phyloP scores from a whole-genome alignment of 2,329 filamentous ascomycete genomes.

The Bimuria novae-zelandiae region DNA sequence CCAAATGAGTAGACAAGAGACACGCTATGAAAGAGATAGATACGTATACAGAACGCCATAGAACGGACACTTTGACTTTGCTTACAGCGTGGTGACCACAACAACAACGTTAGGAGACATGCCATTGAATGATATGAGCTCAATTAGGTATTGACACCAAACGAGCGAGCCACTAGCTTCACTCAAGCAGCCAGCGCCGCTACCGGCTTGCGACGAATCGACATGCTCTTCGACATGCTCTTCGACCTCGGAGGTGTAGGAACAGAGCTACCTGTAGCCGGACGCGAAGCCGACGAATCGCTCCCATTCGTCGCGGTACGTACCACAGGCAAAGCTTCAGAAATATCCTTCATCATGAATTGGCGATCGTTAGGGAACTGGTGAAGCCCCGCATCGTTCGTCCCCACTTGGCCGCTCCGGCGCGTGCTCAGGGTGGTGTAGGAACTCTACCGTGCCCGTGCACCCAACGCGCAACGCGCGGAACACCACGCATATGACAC shows the following conservation, averaged over 20 bases:
- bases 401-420: neutral
- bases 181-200: no score
- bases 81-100: no score
- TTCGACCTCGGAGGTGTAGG: neutral
- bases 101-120: no score
- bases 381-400: neutral
- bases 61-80: no score
- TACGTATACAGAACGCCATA: no score
- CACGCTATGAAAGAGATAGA: no score
- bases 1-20: no score
- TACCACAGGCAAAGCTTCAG: neutral
- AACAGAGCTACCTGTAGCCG: neutral
- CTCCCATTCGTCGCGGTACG: neutral
- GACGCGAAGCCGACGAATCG: neutral
- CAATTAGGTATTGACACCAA: no score
- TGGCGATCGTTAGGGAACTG: neutral
- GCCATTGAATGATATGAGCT: no score
- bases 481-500: no score
- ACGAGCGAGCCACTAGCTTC: no score
- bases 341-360: conserved; percentile 2
- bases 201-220: neutral
- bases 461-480: no score
- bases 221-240: neutral
- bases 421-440: conserved; percentile 14
- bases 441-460: conserved; percentile 40